A percentile compares a stretch with the other conserved stretches of the same genome.
Evolutionary conservation across 495 filamentous ascomycete species (phyloP).

Genomic region (Neurospora sp.): DNA sequence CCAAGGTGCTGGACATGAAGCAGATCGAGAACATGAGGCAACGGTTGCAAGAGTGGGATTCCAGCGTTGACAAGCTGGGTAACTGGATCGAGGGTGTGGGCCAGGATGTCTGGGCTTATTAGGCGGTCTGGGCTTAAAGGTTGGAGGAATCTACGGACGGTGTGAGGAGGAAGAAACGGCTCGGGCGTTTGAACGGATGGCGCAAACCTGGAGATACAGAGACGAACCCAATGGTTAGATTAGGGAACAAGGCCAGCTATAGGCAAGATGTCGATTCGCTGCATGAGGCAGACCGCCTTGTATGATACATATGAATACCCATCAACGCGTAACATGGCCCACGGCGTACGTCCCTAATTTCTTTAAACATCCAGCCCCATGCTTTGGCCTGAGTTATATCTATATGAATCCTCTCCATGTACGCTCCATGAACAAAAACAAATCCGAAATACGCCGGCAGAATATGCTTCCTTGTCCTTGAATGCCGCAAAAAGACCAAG

Average conservation of each 20-base stretch:
- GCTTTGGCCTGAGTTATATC: background rate
- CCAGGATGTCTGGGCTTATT: conserved; percentile 85
- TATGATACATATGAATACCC: background rate
- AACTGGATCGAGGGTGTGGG: conserved; percentile 89
- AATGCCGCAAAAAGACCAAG: background rate
- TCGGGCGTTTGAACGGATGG: background rate
- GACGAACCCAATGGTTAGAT: background rate
- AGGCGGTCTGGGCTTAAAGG: conserved; percentile 13
- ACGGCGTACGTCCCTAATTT: background rate
- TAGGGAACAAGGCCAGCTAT: background rate
- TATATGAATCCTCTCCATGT: background rate
- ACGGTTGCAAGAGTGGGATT: conserved; percentile 85
- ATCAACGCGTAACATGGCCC: background rate
- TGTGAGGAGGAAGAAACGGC: background rate
- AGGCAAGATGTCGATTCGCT: background rate
- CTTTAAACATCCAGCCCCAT: background rate
- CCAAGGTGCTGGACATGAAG: conserved; percentile 88
- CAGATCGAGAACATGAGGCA: conserved; percentile 93
- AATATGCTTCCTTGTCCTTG: background rate
- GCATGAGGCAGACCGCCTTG: background rate
- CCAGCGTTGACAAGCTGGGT: conserved; percentile 84
- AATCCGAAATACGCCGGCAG: background rate
- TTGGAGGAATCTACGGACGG: background rate
- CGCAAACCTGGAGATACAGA: background rate
- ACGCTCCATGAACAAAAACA: background rate